phyloP scores from a whole-genome alignment of 768 basidiomycete species.

The Holtermannia corniformis region DNA sequence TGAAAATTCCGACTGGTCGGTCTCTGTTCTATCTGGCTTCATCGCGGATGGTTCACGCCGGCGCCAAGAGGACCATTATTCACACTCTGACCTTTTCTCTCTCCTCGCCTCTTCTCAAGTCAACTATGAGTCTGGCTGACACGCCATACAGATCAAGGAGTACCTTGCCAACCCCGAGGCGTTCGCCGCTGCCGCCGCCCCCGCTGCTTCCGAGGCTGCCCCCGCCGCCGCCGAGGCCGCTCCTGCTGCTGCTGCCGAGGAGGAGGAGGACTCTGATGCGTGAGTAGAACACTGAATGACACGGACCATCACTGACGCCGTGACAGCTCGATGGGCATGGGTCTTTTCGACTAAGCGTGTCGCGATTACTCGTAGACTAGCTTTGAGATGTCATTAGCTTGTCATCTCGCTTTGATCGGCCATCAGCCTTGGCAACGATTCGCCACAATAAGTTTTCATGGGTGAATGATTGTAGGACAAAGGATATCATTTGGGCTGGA shows the following conservation, averaged over 20 bases:
- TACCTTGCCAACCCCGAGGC: slow-evolving; percentile 96
- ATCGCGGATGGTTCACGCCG: slow-evolving; percentile 10
- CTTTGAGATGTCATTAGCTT: background rate
- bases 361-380: background rate
- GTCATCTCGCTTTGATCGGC: too few species aligned
- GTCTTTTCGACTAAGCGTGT: slow-evolving; percentile 42
- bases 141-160: slow-evolving; percentile 65
- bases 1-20: slow-evolving; percentile 71
- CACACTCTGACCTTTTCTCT: slow-evolving; percentile 19
- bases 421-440: too few species aligned
- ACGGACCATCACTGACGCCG: background rate
- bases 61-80: slow-evolving; percentile 14
- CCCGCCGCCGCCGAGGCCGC: slow-evolving; percentile 49
- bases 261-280: slow-evolving; percentile 51
- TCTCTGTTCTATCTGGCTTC: slow-evolving; percentile 11
- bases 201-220: slow-evolving; percentile 45
- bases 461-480: too few species aligned
- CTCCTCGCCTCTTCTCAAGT: background rate
- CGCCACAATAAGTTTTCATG: too few species aligned
- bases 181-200: slow-evolving; percentile 74
- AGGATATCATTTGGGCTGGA: too few species aligned
- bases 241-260: slow-evolving; percentile 52
- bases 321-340: slow-evolving; percentile 28
- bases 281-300: slow-evolving; percentile 31
- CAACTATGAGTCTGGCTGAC: slow-evolving; percentile 8